Base-by-base conservation (phyloP, 192 early-diverging fungal genomes). In the Phycomyces nitens region DNA sequence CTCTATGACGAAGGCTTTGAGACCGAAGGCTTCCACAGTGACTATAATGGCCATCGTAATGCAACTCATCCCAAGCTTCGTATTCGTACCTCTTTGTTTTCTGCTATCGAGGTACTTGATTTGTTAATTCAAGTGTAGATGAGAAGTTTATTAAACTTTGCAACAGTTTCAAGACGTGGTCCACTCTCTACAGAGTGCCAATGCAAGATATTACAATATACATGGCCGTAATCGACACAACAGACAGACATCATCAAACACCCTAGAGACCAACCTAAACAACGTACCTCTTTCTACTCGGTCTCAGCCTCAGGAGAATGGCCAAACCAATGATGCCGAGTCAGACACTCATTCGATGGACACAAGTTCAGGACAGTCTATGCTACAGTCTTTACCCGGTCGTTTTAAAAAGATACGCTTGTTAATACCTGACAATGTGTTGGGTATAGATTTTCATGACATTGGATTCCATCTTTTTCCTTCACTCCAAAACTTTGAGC, bases 71-170 rank as follows among this genome's bases (percentile, higher is more conserved):
- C 57, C 0, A 73, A 73, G 55, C 43, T 73, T 20, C 64, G 75
- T 21, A 73, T 77, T 42, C 66, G 81, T 47, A 72, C 83, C 18
- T 81, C 81, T 15, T 65, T 85, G 11, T 75, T 85, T 62, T 75
- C 79, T 27, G 83, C 83, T 1, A 65, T 85, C 7, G 83, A 85
- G 75, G 83, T 81, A 71, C 56, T 29, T 23, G 43, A 27, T 2
- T n/a, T 15, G n/a, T 23, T 9, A 50, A 7, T 24, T 23, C 23
- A 14, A 57, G 63, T 9, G 11, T 47, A n/a, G 0, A 40, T 52
- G 26, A 59, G 23, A 53, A 20, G 44, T 21, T 43, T 20, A 52
- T 18, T 57, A 15, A 47, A 20, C 39, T 7, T 0, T 3, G 23
- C 7, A 27, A 51, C 34, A 72, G 78, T 80, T 74, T 51, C 68